These are phyloP conservation scores for Thalassiosira allenii DNA, from an alignment of 352 stramenopile genomes.

Conservation along the genomic window DNA sequence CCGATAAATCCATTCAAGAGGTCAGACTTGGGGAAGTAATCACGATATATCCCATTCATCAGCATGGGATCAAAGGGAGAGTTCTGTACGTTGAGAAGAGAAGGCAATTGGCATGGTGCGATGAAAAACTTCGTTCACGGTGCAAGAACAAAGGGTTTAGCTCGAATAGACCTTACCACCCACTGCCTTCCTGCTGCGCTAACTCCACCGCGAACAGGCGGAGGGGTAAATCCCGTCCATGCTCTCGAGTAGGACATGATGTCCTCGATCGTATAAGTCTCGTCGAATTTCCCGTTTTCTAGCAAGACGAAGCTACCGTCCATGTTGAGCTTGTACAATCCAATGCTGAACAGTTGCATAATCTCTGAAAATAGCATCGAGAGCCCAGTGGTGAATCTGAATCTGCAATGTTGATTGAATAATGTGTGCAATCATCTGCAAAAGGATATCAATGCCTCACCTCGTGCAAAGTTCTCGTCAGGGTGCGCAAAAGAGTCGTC, in stretches of 20 bases:
- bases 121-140: no score
- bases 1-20: conserved; percentile 64
- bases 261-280: conserved; percentile 77
- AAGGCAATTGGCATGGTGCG: no score
- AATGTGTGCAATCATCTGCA: no score
- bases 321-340: conserved; percentile 62
- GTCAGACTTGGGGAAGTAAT: conserved; percentile 73
- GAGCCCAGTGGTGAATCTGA: no score
- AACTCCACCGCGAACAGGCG: background rate
- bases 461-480: conserved; percentile 40
- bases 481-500: background rate
- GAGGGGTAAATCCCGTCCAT: conserved; percentile 69
- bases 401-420: no score
- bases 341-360: conserved; percentile 79
- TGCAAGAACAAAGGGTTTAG: no score
- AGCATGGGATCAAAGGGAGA: conserved; percentile 34
- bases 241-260: conserved; percentile 65
- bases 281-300: conserved; percentile 39
- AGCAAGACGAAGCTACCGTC: conserved; percentile 69
- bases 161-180: background rate
- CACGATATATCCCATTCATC: conserved; percentile 29
- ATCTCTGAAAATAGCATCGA: no score
- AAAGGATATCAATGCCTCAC: background rate
- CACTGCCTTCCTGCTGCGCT: background rate
- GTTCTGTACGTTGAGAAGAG: background rate